Conservation (phyloP, 306 rosid species). For the Medicago ruthenica region DNA sequence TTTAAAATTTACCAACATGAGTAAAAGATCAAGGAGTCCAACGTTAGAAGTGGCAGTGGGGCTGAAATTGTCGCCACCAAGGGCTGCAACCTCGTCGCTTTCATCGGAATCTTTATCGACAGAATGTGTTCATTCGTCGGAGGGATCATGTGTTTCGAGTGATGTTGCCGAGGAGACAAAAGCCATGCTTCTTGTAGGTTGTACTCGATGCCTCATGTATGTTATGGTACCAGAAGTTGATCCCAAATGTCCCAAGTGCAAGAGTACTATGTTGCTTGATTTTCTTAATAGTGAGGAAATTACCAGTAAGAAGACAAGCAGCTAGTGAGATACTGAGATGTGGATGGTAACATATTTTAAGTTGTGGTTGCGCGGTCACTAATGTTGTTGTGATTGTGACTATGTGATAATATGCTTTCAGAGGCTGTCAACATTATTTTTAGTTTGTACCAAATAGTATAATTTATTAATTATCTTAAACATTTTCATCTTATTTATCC, state of each 20-base stretch:
- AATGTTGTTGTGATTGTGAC: too few species aligned
- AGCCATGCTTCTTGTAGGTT: slow-evolving; percentile 62
- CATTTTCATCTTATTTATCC: too few species aligned
- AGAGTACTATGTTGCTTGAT: slow-evolving; percentile 57
- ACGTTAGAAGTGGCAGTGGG: slow-evolving; percentile 49
- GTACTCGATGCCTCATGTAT: slow-evolving; percentile 70
- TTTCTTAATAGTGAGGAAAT: slow-evolving; percentile 46
- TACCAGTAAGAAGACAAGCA: slow-evolving; percentile 32
- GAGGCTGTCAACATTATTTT: too few species aligned
- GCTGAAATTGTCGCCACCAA: slow-evolving; percentile 51
- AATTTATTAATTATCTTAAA: too few species aligned
- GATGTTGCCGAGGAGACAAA: slow-evolving; percentile 44
- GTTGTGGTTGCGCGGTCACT: too few species aligned
- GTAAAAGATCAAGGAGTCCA: slow-evolving; percentile 44
- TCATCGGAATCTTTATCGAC: slow-evolving; percentile 5
- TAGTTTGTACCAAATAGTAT: too few species aligned
- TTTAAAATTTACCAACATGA: slow-evolving; percentile 14
- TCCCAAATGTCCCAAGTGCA: slow-evolving; percentile 69
- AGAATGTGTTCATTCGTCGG: slow-evolving; percentile 17
- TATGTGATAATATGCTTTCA: too few species aligned
- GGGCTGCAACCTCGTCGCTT: background rate
- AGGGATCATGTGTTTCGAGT: slow-evolving; percentile 56
- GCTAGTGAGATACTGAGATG: background rate
- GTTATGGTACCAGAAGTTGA: slow-evolving; percentile 55
- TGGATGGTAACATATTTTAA: background rate